A percentile compares a stretch with the other conserved stretches of the same genome.
phyloP scores from a whole-genome alignment of 805 yeast species.

The Tetrapisispora pingtungensis region DNA sequence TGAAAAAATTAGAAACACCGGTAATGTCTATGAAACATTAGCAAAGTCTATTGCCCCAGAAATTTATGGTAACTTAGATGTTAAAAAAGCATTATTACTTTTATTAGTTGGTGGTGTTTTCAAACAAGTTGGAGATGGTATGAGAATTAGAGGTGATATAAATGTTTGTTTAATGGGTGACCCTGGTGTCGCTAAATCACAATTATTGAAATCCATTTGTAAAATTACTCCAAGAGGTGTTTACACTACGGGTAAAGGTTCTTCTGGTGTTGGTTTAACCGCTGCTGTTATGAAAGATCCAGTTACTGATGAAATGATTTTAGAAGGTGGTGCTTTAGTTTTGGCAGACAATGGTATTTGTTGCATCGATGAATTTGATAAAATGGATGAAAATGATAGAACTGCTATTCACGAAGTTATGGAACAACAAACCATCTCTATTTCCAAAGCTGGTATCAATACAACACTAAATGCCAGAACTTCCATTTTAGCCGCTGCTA shows the following conservation, averaged over 20 bases:
- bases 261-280: constrained; percentile 96
- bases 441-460: constrained; percentile 94
- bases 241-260: constrained; percentile 96
- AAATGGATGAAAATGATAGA: constrained; percentile 94
- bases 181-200: constrained; percentile 99
- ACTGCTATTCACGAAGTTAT: constrained; percentile 98
- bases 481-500: constrained; percentile 96
- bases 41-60: constrained; percentile 95
- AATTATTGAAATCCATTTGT: constrained; percentile 78
- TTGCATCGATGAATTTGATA: constrained; percentile 97
- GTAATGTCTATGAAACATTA: constrained; percentile 67
- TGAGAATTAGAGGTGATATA: constrained; percentile 95
- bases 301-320: constrained; percentile 95
- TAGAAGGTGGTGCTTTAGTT: constrained; percentile 97
- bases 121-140: constrained; percentile 90
- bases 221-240: constrained; percentile 94
- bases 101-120: constrained; percentile 92
- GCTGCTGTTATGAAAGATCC: constrained; percentile 99
- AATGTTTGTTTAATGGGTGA: constrained; percentile 96
- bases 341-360: constrained; percentile 96
- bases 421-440: constrained; percentile 98
- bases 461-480: constrained; percentile 94
- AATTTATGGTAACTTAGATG: constrained; percentile 87
- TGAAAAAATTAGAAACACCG: constrained; percentile 42
- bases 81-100: constrained; percentile 79